Evolutionary conservation across 225 moss, liverwort and hornwort species (phyloP).

Genomic region (Sphagnum tenellum): DNA sequence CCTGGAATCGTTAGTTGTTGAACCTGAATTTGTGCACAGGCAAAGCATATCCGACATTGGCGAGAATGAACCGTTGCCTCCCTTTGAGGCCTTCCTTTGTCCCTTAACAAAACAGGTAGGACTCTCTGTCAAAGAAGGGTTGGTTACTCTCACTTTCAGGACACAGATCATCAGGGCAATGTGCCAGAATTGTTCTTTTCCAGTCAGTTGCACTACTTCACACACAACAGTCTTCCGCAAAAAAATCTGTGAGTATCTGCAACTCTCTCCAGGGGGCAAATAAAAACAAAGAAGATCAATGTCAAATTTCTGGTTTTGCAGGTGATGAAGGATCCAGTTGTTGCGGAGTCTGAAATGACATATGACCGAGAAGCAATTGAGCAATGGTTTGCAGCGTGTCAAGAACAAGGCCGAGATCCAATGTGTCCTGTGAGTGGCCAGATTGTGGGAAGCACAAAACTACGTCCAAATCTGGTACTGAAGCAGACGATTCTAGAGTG

Average conservation of each 20-base stretch:
- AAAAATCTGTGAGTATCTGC: neutral
- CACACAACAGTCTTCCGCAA: neutral
- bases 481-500: constrained; percentile 42
- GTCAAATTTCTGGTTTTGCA: constrained; percentile 1
- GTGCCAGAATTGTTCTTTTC: too few species aligned
- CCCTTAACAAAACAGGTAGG: constrained; percentile 35
- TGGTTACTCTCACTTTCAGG: too few species aligned
- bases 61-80: constrained; percentile 25
- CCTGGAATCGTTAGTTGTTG: constrained; percentile 33
- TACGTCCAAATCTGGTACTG: constrained; percentile 40
- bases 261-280: too few species aligned
- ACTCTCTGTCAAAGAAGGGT: neutral
- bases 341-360: constrained; percentile 34
- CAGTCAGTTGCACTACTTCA: too few species aligned
- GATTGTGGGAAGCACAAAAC: constrained; percentile 28
- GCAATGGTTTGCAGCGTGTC: constrained; percentile 36
- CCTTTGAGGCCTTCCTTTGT: constrained; percentile 36
- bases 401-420: constrained; percentile 23
- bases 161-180: too few species aligned
- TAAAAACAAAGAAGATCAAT: too few species aligned
- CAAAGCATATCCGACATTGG: constrained; percentile 19
- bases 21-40: constrained; percentile 39
- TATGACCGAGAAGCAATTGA: constrained; percentile 37
- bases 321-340: constrained; percentile 55
- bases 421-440: constrained; percentile 40